Conservation (phyloP, 192 early-diverging fungal genomes). For the Coemansia erecta region DNA sequence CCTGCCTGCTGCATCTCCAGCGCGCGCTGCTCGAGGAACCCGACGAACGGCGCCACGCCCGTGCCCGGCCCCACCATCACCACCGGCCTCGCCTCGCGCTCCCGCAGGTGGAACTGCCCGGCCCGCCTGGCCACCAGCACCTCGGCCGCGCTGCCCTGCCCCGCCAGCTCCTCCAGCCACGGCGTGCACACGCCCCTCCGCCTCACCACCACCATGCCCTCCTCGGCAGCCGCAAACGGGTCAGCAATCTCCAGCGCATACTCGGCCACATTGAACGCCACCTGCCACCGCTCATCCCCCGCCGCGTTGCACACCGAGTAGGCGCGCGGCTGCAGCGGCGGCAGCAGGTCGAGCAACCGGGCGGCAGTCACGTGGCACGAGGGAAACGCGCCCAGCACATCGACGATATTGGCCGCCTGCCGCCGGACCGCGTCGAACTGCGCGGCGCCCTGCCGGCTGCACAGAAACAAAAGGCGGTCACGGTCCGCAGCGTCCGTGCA, state of each 20-base stretch:
- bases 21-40: constrained; percentile 80
- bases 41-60: constrained; percentile 91
- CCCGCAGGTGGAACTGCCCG: constrained; percentile 69
- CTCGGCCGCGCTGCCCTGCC: constrained; percentile 8
- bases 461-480: constrained; percentile 72
- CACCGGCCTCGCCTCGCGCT: constrained; percentile 57
- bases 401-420: constrained; percentile 73
- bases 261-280: constrained; percentile 89
- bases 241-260: constrained; percentile 54
- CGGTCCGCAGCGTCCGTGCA: constrained; percentile 68
- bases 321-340: constrained; percentile 78
- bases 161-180: constrained; percentile 73
- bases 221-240: constrained; percentile 27
- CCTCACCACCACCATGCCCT: constrained; percentile 19
- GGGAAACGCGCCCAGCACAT: constrained; percentile 79
- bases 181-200: constrained; percentile 74
- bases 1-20: constrained; percentile 47
- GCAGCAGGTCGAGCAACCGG: constrained; percentile 74
- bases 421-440: constrained; percentile 67
- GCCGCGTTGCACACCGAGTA: constrained; percentile 84
- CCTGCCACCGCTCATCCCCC: constrained; percentile 51
- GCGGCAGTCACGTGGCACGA: constrained; percentile 62
- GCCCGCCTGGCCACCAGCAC: constrained; percentile 60
- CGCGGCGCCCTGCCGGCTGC: constrained; percentile 69
- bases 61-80: constrained; percentile 92